Base-by-base conservation (phyloP, 2,329 filamentous ascomycete species). In the Penicillium decumbens region DNA sequence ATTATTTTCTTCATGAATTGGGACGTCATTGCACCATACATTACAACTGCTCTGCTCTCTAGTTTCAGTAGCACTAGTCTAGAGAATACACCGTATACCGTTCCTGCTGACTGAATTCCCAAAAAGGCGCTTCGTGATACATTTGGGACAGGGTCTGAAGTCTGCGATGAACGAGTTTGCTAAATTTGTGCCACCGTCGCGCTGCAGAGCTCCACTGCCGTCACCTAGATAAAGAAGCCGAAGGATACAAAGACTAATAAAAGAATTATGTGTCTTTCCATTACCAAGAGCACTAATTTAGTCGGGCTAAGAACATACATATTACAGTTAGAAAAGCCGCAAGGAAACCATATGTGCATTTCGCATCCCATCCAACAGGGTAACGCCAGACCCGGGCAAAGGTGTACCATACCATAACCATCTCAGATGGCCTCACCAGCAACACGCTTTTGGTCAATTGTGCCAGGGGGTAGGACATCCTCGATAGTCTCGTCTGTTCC, bases 401-500 rank as follows among this genome's bases (percentile, higher is more conserved):
- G 8, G 10, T 25, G 27, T 15, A 15, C 29, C 29, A 13, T 8
- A 27, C n/a, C 13, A n/a, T 37, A 7, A 9, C 3, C 18, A 10
- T 20, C 7, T 47, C 40, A 58, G 37, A 54, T 52, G 24, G 50
- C 50, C 2, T 48, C 43, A 1, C 24, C 18, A 6, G 45, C 55
- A 32, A 24, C 27, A 23, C 35, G 51, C 41, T 51, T 56, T 3
- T 45, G 40, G 24, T 47, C 58, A 12, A 60, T 18, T 8, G 48
- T 25, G 6, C 43, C 51, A 4, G 54, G 47, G 1, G 68, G 67
- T 9, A 72, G 65, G 12, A 95, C 85, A 60, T 95, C 87, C 12
- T 79, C 83, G 4, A 85, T 64, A 0, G 85, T 91, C 79, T 93
- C 88, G 63, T 92, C 89, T 23, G 85, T 87, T 66, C 88, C 89